Evolutionary conservation across 768 basidiomycete species (phyloP).

Genomic region (Obba rivulosa): DNA sequence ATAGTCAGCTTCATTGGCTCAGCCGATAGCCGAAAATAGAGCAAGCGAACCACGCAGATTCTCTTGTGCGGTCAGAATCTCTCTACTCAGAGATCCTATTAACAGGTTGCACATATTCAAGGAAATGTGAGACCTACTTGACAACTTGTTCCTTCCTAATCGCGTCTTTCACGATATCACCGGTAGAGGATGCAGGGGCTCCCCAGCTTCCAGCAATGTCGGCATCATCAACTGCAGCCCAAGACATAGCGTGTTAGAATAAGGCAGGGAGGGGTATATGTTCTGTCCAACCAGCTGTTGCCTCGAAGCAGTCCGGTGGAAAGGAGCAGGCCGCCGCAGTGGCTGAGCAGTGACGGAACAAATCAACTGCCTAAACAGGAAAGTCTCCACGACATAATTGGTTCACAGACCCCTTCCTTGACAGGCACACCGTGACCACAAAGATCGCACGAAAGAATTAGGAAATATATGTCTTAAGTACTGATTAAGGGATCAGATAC

Average conservation of each 20-base stretch:
- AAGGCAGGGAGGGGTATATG: too few species aligned
- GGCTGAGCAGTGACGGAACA: too few species aligned
- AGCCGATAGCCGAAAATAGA: neutral
- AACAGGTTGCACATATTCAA: neutral
- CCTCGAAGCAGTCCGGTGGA: too few species aligned
- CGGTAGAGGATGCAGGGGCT: constrained; percentile 21
- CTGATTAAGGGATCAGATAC: too few species aligned
- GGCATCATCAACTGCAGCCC: constrained; percentile 17
- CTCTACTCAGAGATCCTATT: constrained; percentile 36
- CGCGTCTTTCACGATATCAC: constrained; percentile 70
- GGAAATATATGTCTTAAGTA: too few species aligned
- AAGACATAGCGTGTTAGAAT: neutral
- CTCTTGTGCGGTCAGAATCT: constrained; percentile 69
- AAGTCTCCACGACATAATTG: too few species aligned
- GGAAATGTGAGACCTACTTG: constrained; percentile 45
- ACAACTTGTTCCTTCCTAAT: constrained; percentile 72
- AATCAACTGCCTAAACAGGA: too few species aligned
- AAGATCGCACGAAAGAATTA: too few species aligned
- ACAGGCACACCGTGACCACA: too few species aligned
- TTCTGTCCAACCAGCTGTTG: too few species aligned
- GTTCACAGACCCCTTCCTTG: too few species aligned
- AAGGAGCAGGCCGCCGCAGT: too few species aligned
- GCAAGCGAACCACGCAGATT: constrained; percentile 66
- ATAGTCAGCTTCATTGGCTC: neutral
- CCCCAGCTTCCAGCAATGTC: constrained; percentile 17